Evolutionary conservation across 306 rosid species (phyloP).

Genomic region (Erythrophleum fordii): DNA sequence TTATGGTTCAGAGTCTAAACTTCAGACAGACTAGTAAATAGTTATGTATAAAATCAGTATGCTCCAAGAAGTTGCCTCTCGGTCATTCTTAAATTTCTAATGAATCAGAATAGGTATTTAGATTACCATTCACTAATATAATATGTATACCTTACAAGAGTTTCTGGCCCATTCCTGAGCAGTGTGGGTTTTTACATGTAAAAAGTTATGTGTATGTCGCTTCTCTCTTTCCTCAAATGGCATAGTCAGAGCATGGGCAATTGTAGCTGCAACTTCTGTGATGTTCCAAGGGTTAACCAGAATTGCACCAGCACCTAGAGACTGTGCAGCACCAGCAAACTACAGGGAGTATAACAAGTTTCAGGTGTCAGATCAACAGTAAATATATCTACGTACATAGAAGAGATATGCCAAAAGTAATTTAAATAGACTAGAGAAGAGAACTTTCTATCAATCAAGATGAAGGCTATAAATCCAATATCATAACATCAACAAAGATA

Average conservation of each 20-base stretch:
- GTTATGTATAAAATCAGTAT: background rate
- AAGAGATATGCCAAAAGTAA: background rate
- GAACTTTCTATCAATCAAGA: constrained; percentile 10
- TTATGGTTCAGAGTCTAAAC: background rate
- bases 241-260: constrained; percentile 76
- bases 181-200: constrained; percentile 81
- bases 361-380: constrained; percentile 32
- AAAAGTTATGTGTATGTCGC: constrained; percentile 73
- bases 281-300: constrained; percentile 95
- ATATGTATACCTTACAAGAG: constrained; percentile 78
- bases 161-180: constrained; percentile 99
- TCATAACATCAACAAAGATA: background rate
- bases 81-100: constrained; percentile 6
- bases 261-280: constrained; percentile 83
- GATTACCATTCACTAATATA: background rate
- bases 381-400: background rate
- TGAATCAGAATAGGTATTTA: background rate
- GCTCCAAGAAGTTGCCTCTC: constrained; percentile 9
- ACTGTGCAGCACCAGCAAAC: constrained; percentile 99
- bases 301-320: constrained; percentile 95
- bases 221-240: constrained; percentile 71
- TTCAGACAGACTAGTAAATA: constrained; percentile 1
- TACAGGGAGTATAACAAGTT: constrained; percentile 46
- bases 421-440: constrained; percentile 1
- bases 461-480: background rate